Evolutionary conservation across 179 eudicot species (phyloP).

Genomic region (Amaranthus tricolor): DNA sequence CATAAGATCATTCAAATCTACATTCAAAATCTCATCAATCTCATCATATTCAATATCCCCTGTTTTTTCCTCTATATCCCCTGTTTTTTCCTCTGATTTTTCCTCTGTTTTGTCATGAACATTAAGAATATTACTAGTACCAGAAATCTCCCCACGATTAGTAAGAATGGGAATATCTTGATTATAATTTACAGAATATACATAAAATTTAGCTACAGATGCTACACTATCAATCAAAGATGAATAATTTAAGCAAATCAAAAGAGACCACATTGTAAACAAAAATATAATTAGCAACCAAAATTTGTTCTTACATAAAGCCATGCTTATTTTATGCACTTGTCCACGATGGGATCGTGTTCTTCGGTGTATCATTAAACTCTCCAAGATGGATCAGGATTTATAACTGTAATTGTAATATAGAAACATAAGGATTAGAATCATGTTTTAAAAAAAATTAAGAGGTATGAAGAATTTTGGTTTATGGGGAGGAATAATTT

Average conservation of each 20-base stretch:
- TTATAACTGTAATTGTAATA: neutral
- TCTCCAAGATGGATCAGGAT: slow-evolving; percentile 5
- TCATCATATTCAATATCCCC: slow-evolving; percentile 22
- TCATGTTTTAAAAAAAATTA: neutral
- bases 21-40: slow-evolving; percentile 18
- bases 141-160: neutral
- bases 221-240: slow-evolving; percentile 38
- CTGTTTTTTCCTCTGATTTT: slow-evolving; percentile 12
- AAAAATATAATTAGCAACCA: slow-evolving; percentile 47
- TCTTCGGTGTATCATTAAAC: slow-evolving; percentile 37
- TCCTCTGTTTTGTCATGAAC: slow-evolving; percentile 2
- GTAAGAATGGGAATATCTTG: slow-evolving; percentile 15
- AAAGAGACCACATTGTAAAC: slow-evolving; percentile 59
- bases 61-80: slow-evolving; percentile 11
- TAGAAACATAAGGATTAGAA: slow-evolving; percentile 1
- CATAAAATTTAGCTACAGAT: slow-evolving; percentile 29
- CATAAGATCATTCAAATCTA: slow-evolving; percentile 17
- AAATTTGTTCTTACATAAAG: slow-evolving; percentile 36
- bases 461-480: neutral
- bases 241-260: slow-evolving; percentile 58
- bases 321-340: slow-evolving; percentile 28
- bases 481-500: neutral
- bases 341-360: slow-evolving; percentile 20
- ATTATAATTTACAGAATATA: slow-evolving; percentile 35
- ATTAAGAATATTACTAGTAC: neutral